These are phyloP conservation scores for Agapanthus africanus DNA, from an alignment of 106 monocot species.

Conservation along the genomic window DNA sequence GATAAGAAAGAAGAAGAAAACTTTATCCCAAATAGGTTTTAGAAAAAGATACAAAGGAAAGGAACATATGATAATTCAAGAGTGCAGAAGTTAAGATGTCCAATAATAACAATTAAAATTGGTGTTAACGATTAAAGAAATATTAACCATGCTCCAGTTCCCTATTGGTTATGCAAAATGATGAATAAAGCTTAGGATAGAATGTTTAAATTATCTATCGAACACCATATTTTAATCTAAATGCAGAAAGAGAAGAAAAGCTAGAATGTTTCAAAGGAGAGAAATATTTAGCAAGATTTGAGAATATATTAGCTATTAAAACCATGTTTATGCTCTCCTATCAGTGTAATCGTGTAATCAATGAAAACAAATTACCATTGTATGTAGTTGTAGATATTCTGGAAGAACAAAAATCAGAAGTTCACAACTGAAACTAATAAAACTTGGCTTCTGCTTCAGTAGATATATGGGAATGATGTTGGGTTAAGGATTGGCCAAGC, in stretches of 20 bases:
- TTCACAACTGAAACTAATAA: neutral
- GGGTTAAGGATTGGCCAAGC: neutral
- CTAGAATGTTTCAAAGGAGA: neutral
- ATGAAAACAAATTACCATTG: neutral
- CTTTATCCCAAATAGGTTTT: neutral
- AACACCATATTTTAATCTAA: neutral
- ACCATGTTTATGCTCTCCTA: neutral
- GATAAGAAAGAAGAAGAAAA: neutral
- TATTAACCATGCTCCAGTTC: neutral
- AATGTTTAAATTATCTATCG: neutral
- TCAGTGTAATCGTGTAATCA: neutral
- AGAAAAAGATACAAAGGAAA: neutral
- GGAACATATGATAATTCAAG: neutral
- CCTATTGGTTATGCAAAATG: neutral
- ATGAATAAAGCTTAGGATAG: neutral
- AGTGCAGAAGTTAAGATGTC: neutral
- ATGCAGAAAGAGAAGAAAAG: neutral
- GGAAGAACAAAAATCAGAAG: neutral
- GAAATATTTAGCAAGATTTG: neutral
- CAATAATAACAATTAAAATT: neutral
- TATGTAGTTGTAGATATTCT: neutral
- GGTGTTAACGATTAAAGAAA: neutral
- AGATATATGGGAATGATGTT: neutral
- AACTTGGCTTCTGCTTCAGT: neutral
- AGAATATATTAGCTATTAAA: neutral